phyloP scores from a whole-genome alignment of 2,329 filamentous ascomycete genomes.

The Ceratocystis variospora region DNA sequence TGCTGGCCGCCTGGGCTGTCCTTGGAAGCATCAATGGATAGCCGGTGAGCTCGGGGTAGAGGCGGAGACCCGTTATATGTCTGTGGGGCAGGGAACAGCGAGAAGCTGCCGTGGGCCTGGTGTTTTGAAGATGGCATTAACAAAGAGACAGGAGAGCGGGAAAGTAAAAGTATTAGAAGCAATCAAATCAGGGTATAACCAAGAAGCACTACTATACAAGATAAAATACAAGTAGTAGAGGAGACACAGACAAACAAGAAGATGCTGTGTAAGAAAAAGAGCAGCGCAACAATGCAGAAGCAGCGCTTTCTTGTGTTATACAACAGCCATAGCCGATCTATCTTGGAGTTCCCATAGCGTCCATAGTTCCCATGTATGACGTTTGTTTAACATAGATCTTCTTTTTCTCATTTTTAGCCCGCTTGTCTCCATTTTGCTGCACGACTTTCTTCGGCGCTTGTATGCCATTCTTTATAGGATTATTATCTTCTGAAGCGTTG shows the following conservation, averaged over 20 bases:
- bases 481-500: not conserved
- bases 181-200: not conserved
- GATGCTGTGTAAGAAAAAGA: constrained; percentile 2
- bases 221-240: not conserved
- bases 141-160: not conserved
- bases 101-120: constrained; percentile 14
- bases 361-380: too few species aligned
- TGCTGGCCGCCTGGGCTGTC: not conserved
- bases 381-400: not conserved
- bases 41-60: constrained; percentile 1
- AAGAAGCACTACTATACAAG: not conserved
- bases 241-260: not conserved
- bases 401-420: not conserved
- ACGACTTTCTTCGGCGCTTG: not conserved
- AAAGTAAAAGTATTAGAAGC: not conserved
- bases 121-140: constrained; percentile 7
- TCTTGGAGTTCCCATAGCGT: not conserved
- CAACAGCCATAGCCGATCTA: not conserved
- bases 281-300: not conserved
- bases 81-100: constrained; percentile 14
- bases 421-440: not conserved
- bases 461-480: constrained; percentile 6
- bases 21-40: constrained; percentile 8
- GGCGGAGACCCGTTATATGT: constrained; percentile 8
- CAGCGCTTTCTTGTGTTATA: constrained; percentile 5